A percentile compares a stretch with the other conserved stretches of the same genome.
These are phyloP conservation scores for Phytophthora cactorum DNA, from an alignment of 352 stramenopile genomes.

Conservation along the genomic window DNA sequence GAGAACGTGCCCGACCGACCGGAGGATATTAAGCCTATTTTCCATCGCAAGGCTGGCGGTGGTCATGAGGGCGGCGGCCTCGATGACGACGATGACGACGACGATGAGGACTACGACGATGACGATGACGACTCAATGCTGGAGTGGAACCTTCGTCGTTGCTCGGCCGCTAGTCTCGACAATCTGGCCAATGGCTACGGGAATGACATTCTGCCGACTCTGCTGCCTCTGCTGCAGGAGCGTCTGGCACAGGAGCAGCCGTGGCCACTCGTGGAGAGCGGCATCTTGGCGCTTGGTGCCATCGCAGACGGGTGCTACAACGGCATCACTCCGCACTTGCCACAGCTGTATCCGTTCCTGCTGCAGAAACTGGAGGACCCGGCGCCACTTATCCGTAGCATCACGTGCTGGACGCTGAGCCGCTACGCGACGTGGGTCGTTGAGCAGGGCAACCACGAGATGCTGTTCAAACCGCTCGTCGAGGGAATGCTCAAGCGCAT, in stretches of 20 bases:
- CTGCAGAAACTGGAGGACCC: slow-evolving; percentile 92
- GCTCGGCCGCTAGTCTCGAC: slow-evolving; percentile 95
- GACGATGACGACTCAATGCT: slow-evolving; percentile 93
- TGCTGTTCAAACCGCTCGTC: slow-evolving; percentile 73
- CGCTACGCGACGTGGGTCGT: slow-evolving; percentile 94
- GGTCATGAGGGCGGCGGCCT: slow-evolving; percentile 27
- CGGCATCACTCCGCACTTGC: slow-evolving; percentile 92
- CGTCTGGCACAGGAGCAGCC: slow-evolving; percentile 90
- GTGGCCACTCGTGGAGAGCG: slow-evolving; percentile 95
- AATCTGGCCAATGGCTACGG: slow-evolving; percentile 93
- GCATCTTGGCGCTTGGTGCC: slow-evolving; percentile 95
- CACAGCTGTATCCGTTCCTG: slow-evolving; percentile 94
- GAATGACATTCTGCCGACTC: slow-evolving; percentile 91
- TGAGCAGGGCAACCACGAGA: slow-evolving; percentile 89
- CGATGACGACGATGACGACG: slow-evolving; percentile 86
- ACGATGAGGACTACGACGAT: slow-evolving; percentile 91
- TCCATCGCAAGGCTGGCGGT: slow-evolving; percentile 64
- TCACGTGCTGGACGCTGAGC: slow-evolving; percentile 95
- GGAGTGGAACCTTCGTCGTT: slow-evolving; percentile 96
- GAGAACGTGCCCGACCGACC: slow-evolving; percentile 91
- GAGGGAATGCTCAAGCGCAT: slow-evolving; percentile 91
- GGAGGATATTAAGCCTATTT: slow-evolving; percentile 91
- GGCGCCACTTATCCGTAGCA: slow-evolving; percentile 92
- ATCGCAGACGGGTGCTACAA: slow-evolving; percentile 95
- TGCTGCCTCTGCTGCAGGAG: slow-evolving; percentile 93